These are phyloP conservation scores for Microdochium paspali DNA, from an alignment of 2,329 filamentous ascomycete species.

Conservation along the genomic window DNA sequence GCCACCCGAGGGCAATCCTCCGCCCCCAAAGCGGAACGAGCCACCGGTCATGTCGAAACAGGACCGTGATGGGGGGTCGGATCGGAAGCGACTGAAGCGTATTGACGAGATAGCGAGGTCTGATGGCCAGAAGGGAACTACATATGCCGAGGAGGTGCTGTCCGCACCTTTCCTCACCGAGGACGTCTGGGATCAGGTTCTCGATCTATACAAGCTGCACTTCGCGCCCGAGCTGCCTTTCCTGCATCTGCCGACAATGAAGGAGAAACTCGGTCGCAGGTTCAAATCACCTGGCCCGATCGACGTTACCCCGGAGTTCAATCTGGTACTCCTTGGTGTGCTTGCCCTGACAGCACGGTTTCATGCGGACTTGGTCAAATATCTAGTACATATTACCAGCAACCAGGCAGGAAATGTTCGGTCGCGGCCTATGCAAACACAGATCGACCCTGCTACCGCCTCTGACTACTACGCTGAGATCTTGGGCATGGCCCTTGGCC, in stretches of 20 bases:
- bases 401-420: conserved; percentile 22
- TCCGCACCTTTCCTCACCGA: conserved; percentile 52
- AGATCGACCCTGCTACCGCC: conserved; percentile 41
- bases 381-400: conserved; percentile 32
- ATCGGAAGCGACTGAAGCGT: conserved; percentile 39
- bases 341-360: conserved; percentile 62
- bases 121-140: conserved; percentile 24
- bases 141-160: conserved; percentile 48
- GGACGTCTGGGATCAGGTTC: conserved; percentile 58
- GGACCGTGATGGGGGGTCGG: conserved; percentile 31
- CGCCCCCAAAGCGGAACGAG: conserved; percentile 31
- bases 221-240: conserved; percentile 67
- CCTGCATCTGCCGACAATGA: conserved; percentile 56
- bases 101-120: conserved; percentile 30
- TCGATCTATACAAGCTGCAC: conserved; percentile 61
- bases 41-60: conserved; percentile 21
- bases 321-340: conserved; percentile 55
- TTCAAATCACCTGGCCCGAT: conserved; percentile 22
- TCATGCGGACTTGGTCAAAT: conserved; percentile 49
- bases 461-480: conserved; percentile 57
- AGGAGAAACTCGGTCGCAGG: conserved; percentile 36
- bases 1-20: conserved; percentile 47
- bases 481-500: conserved; percentile 40
- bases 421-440: conserved; percentile 21
- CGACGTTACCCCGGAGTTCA: conserved; percentile 34